phyloP scores from a whole-genome alignment of 371 early-diverging fungal genomes.

The Umbelopsis sp. region DNA sequence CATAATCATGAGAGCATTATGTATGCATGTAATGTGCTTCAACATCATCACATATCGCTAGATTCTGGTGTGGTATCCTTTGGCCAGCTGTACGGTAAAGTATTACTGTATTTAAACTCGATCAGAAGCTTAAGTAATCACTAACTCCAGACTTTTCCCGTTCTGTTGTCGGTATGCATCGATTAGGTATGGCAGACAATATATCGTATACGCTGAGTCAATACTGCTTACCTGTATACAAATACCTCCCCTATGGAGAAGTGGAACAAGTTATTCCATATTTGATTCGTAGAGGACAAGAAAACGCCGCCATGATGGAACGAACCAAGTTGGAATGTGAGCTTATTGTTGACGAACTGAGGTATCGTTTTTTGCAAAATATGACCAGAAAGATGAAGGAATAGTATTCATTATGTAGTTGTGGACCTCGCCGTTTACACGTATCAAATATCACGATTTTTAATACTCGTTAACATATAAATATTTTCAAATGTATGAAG shows the following conservation, averaged over 20 bases:
- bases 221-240: conserved; percentile 68
- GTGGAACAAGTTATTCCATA: conserved; percentile 80
- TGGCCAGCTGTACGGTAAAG: conserved; percentile 74
- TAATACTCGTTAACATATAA: neutral
- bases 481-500: too few relatives aligned
- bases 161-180: neutral
- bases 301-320: conserved; percentile 53
- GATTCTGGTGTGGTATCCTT: conserved; percentile 68
- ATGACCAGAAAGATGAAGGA: neutral
- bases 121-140: neutral
- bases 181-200: conserved; percentile 67
- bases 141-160: neutral
- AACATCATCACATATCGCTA: conserved; percentile 43
- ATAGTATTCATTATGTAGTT: neutral
- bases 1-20: conserved; percentile 79
- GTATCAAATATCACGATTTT: neutral
- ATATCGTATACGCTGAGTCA: conserved; percentile 66
- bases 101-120: too few relatives aligned
- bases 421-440: neutral
- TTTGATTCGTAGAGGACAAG: conserved; percentile 84
- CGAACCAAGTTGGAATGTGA: conserved; percentile 45
- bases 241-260: conserved; percentile 84
- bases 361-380: conserved; percentile 32
- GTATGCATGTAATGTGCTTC: conserved; percentile 55
- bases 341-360: conserved; percentile 57